These are phyloP conservation scores for Luffa aegyptiaca DNA, from an alignment of 306 rosid genomes.

Conservation along the genomic window DNA sequence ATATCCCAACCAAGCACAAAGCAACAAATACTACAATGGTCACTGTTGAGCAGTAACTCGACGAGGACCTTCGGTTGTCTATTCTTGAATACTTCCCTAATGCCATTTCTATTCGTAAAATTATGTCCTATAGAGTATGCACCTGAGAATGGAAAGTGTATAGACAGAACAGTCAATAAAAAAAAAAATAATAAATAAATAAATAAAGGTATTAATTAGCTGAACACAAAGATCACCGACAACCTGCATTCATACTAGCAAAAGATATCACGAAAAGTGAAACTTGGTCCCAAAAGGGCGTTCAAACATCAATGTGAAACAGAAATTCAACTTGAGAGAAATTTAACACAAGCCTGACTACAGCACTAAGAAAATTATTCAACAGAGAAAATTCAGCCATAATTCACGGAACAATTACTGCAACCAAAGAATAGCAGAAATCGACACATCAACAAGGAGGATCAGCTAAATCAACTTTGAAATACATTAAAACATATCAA, in stretches of 20 bases:
- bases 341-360: neutral
- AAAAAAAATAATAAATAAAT: too few species aligned
- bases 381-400: neutral
- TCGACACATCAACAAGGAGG: neutral
- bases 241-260: neutral
- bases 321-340: neutral
- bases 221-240: conserved; percentile 2
- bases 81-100: conserved; percentile 54
- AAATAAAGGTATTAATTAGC: neutral
- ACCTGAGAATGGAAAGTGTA: neutral
- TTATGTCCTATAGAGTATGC: neutral
- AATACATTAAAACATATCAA: neutral
- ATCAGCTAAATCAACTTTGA: neutral
- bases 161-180: neutral
- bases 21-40: conserved; percentile 82
- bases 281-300: neutral
- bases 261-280: neutral
- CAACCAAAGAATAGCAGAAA: neutral
- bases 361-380: neutral
- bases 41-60: conserved; percentile 75
- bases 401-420: neutral
- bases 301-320: neutral
- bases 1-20: conserved; percentile 74
- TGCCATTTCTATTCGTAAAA: conserved; percentile 42
- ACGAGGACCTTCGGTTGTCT: conserved; percentile 49